Base-by-base conservation (phyloP, 306 rosid species). In the Pterocarpus macrocarpus region DNA sequence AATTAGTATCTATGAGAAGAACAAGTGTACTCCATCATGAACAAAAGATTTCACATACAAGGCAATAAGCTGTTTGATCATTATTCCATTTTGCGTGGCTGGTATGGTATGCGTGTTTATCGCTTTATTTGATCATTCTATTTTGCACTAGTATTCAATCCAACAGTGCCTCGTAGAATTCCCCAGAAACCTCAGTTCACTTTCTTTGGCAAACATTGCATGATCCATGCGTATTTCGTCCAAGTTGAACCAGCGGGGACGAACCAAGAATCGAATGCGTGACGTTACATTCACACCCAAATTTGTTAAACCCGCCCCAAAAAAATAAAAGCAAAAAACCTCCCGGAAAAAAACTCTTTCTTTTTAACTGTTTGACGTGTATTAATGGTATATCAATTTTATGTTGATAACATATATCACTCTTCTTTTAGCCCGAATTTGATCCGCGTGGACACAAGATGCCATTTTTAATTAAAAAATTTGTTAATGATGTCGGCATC, bases 1-100 rank as follows among this genome's bases (percentile, higher is more conserved):
- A 70, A 32, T 11, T 65, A 66, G 75, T 63, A 14, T 57, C 5
- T 10, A 15, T 39, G 61, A 16, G 33, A 43, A 43, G 72, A 38
- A 73, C 56, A 73, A 56, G 63, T 57, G 69, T 44, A 59, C 72
- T 28, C 66, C 76, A n/a, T 77, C 53, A 35, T 5, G 7, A 62
- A 22, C 68, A 43, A 52, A 30, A 70, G 22, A 33, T 45, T 78
- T 61, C 78, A 52, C 43, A 35, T 64, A n/a, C 28, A 71, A 57
- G 65, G 66, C 32, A 49, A 55, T 15, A n/a, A 45, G 39, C 50
- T 82, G n/a, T 35, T 75, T 75, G 38, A 22, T 59, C 39, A 33
- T 52, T 22, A n/a, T 64, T 80, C 74, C 68, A 52, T 34, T 63
- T 30, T 35, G 32, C 38, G 7, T 43, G 9, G 36, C 15, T 71